These are phyloP conservation scores for Zymoseptoria tritici DNA, from an alignment of 2,329 filamentous ascomycete species.

Conservation along the genomic window DNA sequence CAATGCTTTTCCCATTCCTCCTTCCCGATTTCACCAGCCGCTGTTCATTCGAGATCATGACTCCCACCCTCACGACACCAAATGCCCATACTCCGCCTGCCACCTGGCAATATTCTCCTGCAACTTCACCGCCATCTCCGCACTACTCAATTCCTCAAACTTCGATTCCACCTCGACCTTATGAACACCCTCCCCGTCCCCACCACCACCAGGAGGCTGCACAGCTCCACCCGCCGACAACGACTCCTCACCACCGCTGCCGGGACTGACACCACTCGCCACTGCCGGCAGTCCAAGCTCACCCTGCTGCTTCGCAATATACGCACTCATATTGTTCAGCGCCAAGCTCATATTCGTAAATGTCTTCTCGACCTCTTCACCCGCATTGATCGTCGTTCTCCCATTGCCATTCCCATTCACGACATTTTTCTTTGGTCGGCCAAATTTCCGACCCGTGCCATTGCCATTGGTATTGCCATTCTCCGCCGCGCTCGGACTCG, in stretches of 20 bases:
- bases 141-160: slow-evolving; percentile 1
- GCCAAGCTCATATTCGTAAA: slow-evolving; percentile 20
- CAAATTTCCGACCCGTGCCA: slow-evolving; percentile 20
- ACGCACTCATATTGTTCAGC: slow-evolving; percentile 14
- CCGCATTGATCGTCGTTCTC: slow-evolving; percentile 5
- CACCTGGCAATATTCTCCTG: slow-evolving; percentile 1
- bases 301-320: slow-evolving; percentile 10
- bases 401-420: slow-evolving; percentile 20
- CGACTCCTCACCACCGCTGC: slow-evolving; percentile 2
- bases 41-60: too few species aligned
- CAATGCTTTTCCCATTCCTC: neutral
- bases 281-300: slow-evolving; percentile 3
- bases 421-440: slow-evolving; percentile 23
- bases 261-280: slow-evolving; percentile 1
- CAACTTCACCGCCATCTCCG: slow-evolving; percentile 2
- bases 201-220: neutral
- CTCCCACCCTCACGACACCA: neutral
- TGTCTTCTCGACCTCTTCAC: slow-evolving; percentile 16
- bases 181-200: neutral
- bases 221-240: slow-evolving; percentile 5
- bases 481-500: slow-evolving; percentile 35
- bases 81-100: slow-evolving; percentile 2
- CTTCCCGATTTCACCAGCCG: neutral
- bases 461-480: slow-evolving; percentile 28
- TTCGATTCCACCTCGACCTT: neutral